A percentile compares a stretch with the other conserved stretches of the same genome.
phyloP scores from a whole-genome alignment of 1,139 yeast genomes.

The Pichia sp. region DNA sequence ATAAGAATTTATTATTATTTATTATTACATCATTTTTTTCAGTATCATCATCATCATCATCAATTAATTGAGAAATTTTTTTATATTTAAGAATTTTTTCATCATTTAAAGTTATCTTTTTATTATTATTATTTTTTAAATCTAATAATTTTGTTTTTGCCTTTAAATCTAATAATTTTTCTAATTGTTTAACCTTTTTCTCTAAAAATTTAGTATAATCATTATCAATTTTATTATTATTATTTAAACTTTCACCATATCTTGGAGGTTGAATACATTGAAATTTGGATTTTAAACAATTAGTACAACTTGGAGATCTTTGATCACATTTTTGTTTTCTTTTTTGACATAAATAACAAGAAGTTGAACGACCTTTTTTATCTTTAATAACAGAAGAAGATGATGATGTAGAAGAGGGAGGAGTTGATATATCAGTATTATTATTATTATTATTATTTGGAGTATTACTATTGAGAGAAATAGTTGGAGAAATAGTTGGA shows the following conservation, averaged over 20 bases:
- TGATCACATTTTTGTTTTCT: slow-evolving; percentile 57
- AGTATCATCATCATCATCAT: not conserved
- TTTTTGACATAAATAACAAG: slow-evolving; percentile 46
- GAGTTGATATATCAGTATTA: not conserved
- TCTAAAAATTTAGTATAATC: slow-evolving; percentile 49
- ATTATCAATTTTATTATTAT: slow-evolving; percentile 35
- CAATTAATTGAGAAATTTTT: slow-evolving; percentile 34
- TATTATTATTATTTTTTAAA: not conserved
- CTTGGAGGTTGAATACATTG: slow-evolving; percentile 54
- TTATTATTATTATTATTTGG: no score
- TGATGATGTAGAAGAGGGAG: not conserved
- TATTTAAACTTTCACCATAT: slow-evolving; percentile 32
- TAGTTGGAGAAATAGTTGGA: no score
- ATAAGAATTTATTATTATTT: not conserved
- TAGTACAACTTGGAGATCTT: slow-evolving; percentile 52
- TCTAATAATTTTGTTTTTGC: not conserved
- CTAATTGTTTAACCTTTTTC: slow-evolving; percentile 43
- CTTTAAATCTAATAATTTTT: slow-evolving; percentile 33
- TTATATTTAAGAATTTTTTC: slow-evolving; percentile 35
- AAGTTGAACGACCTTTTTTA: slow-evolving; percentile 42
- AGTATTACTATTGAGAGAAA: no score
- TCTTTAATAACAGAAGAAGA: slow-evolving; percentile 10
- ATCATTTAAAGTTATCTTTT: slow-evolving; percentile 7
- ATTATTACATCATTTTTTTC: not conserved
- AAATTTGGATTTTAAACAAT: slow-evolving; percentile 52